Conservation (phyloP, 345 rosid species). For the Gossypium ekmanianum region DNA sequence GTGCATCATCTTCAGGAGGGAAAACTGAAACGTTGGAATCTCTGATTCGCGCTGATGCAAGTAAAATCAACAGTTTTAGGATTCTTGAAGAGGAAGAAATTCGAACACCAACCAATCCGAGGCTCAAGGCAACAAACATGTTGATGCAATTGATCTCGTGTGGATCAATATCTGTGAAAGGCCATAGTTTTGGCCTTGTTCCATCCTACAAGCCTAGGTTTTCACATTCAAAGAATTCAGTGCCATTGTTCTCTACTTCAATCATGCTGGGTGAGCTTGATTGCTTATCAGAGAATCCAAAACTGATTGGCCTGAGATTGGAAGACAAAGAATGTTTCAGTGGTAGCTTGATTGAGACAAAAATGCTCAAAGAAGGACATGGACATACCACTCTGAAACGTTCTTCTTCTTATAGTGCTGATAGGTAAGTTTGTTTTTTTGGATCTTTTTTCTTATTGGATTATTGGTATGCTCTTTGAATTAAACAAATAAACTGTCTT, state of each 20-base stretch:
- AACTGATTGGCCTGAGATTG: slow-evolving; percentile 55
- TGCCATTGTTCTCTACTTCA: slow-evolving; percentile 69
- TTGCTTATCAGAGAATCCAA: slow-evolving; percentile 74
- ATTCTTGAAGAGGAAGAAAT: slow-evolving; percentile 80
- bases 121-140: slow-evolving; percentile 70
- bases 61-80: slow-evolving; percentile 84
- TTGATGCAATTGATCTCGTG: slow-evolving; percentile 93
- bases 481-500: slow-evolving; percentile 2
- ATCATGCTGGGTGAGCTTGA: slow-evolving; percentile 78
- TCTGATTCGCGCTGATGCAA: slow-evolving; percentile 80
- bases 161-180: slow-evolving; percentile 92
- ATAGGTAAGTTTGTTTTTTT: slow-evolving; percentile 49
- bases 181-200: slow-evolving; percentile 73
- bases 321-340: slow-evolving; percentile 93
- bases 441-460: background rate
- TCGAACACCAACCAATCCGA: slow-evolving; percentile 53
- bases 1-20: slow-evolving; percentile 69
- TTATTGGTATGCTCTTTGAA: background rate
- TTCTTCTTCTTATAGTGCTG: slow-evolving; percentile 91
- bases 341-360: slow-evolving; percentile 82
- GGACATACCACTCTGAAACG: slow-evolving; percentile 61
- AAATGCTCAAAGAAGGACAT: slow-evolving; percentile 46
- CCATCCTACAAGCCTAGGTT: slow-evolving; percentile 78
- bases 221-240: slow-evolving; percentile 57
- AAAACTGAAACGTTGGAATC: slow-evolving; percentile 91